Conservation (phyloP, 1,284 basidiomycete genomes). For the Porphyrellus sp. region DNA sequence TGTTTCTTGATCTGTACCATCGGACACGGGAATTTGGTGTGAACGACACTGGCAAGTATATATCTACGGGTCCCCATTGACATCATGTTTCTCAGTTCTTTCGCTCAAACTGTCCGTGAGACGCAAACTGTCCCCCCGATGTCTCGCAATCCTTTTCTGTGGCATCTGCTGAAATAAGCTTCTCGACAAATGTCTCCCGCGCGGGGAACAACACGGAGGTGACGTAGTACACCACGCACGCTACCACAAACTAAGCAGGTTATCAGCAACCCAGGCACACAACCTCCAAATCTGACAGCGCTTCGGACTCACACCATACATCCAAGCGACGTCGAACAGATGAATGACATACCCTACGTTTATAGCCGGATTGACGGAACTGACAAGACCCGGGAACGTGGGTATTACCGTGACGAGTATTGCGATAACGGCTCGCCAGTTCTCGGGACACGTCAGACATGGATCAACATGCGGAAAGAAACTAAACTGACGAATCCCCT, state of each 20-base stretch:
- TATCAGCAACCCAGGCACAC: constrained; percentile 17
- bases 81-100: not conserved
- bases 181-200: constrained; percentile 52
- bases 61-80: too few relatives aligned
- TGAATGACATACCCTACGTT: constrained; percentile 49
- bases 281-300: not conserved
- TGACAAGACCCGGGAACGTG: constrained; percentile 68
- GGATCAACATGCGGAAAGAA: not conserved
- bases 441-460: constrained; percentile 41
- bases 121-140: not conserved
- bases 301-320: constrained; percentile 58
- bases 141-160: not conserved
- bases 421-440: constrained; percentile 69
- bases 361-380: constrained; percentile 59
- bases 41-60: too few relatives aligned
- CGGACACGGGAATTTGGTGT: too few relatives aligned
- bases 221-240: constrained; percentile 46
- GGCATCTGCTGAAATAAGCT: constrained; percentile 38
- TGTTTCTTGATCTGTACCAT: too few relatives aligned
- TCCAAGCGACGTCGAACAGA: constrained; percentile 67
- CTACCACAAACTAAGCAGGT: constrained; percentile 38
- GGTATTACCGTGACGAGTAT: constrained; percentile 58
- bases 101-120: not conserved
- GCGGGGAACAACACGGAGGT: constrained; percentile 61
- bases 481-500: constrained; percentile 54